phyloP scores from a whole-genome alignment of 1,139 yeast genomes.

The Nakaseomyces glabratus region DNA sequence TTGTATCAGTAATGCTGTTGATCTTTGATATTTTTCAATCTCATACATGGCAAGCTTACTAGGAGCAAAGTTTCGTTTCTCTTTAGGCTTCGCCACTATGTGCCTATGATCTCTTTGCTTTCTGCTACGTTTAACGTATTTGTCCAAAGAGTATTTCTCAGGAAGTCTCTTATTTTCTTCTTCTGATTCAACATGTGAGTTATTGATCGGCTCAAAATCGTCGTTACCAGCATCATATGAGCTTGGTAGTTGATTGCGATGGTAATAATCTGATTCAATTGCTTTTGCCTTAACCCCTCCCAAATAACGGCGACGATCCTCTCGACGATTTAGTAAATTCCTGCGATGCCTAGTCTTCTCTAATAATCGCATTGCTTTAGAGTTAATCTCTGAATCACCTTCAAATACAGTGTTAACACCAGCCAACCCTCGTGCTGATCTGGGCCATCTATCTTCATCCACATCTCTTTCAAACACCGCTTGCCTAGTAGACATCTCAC shows the following conservation, averaged over 20 bases:
- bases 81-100: conserved; percentile 6
- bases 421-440: conserved; percentile 2
- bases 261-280: background rate
- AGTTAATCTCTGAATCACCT: conserved; percentile 13
- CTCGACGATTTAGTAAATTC: conserved; percentile 16
- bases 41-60: conserved; percentile 73
- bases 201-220: conserved; percentile 1
- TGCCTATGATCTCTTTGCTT: conserved; percentile 1
- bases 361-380: conserved; percentile 24
- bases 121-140: conserved; percentile 8
- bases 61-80: conserved; percentile 51
- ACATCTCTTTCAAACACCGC: background rate
- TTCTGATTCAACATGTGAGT: background rate
- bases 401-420: background rate
- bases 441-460: background rate
- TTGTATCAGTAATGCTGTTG: conserved; percentile 67
- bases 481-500: conserved; percentile 4
- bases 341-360: conserved; percentile 28
- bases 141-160: conserved; percentile 6
- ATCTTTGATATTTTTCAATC: conserved; percentile 66
- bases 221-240: background rate
- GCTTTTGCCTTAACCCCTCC: conserved; percentile 5
- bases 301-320: conserved; percentile 19
- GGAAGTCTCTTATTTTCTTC: background rate
- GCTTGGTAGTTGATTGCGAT: background rate